Evolutionary conservation across 306 rosid genomes (phyloP).

Genomic region (Prunus padus): DNA sequence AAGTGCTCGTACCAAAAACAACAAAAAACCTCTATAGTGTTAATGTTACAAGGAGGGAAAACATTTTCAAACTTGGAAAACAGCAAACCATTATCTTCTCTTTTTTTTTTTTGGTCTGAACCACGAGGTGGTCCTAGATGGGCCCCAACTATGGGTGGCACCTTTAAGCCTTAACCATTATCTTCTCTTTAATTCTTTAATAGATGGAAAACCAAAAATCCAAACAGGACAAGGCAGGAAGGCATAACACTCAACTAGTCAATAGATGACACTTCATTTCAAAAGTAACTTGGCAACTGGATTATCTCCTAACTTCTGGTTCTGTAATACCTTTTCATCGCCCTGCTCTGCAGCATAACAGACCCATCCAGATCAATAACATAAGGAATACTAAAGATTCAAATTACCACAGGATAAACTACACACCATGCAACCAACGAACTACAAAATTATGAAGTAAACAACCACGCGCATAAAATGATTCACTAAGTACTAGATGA

Average conservation of each 20-base stretch:
- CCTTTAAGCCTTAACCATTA: too few relatives aligned
- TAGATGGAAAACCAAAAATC: too few relatives aligned
- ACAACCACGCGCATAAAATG: too few relatives aligned
- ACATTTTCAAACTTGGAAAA: too few relatives aligned
- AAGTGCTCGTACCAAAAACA: neutral
- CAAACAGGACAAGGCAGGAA: neutral
- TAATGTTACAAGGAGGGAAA: neutral
- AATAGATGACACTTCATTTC: neutral
- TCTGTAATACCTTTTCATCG: neutral
- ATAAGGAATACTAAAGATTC: neutral
- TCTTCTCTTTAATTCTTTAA: too few relatives aligned
- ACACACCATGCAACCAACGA: neutral
- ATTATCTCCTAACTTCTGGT: neutral
- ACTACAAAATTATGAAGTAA: neutral
- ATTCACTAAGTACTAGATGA: too few relatives aligned
- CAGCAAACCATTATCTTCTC: too few relatives aligned
- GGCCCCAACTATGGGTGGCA: too few relatives aligned
- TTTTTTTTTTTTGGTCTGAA: too few relatives aligned
- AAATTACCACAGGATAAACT: neutral
- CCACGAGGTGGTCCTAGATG: too few relatives aligned
- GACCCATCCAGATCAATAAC: neutral
- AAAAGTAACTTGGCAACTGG: neutral
- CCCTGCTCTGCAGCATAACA: neutral
- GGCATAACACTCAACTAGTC: too few relatives aligned
- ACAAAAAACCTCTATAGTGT: neutral